A percentile compares a stretch with the other conserved stretches of the same genome.
phyloP scores from a whole-genome alignment of 1,284 basidiomycete species.

The Moesziomyces sp. region DNA sequence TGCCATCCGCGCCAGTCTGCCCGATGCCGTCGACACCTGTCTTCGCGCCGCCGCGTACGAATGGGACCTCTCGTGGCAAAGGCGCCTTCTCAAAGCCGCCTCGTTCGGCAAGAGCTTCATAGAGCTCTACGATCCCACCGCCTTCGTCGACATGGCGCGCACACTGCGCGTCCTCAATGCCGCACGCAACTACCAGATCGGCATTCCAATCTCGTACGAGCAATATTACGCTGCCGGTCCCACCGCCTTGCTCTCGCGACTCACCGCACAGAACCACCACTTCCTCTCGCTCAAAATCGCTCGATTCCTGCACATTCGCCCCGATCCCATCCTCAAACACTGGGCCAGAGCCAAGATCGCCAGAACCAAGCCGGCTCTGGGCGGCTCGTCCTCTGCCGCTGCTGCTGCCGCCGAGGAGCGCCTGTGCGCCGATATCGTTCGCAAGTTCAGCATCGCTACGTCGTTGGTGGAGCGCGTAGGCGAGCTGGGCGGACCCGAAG shows the following conservation, averaged over 20 bases:
- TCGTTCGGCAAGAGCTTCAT: slow-evolving; percentile 94
- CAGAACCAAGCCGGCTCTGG: slow-evolving; percentile 71
- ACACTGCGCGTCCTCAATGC: slow-evolving; percentile 94
- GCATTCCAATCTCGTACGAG: slow-evolving; percentile 89
- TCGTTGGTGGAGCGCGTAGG: slow-evolving; percentile 45
- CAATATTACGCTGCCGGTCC: slow-evolving; percentile 73
- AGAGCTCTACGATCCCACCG: slow-evolving; percentile 88
- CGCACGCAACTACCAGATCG: slow-evolving; percentile 87
- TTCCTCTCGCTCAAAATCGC: slow-evolving; percentile 92
- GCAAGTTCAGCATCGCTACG: slow-evolving; percentile 79
- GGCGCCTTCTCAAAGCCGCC: slow-evolving; percentile 83
- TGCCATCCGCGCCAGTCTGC: slow-evolving; percentile 80
- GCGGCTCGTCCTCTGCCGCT: slow-evolving; percentile 23
- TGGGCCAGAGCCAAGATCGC: slow-evolving; percentile 94
- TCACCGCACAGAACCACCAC: slow-evolving; percentile 88
- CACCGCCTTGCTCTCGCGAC: slow-evolving; percentile 77
- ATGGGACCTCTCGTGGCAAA: slow-evolving; percentile 90
- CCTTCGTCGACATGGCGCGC: slow-evolving; percentile 90
- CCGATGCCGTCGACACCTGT: slow-evolving; percentile 87
- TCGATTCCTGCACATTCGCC: slow-evolving; percentile 81
- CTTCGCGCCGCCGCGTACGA: slow-evolving; percentile 92
- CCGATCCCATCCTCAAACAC: slow-evolving; percentile 88
- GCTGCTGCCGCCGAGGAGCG: slow-evolving; percentile 75
- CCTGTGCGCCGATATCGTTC: slow-evolving; percentile 83
- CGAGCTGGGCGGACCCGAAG: slow-evolving; percentile 26